Conservation (phyloP, 1,139 yeast genomes). For the Saccharomyces hybrid region DNA sequence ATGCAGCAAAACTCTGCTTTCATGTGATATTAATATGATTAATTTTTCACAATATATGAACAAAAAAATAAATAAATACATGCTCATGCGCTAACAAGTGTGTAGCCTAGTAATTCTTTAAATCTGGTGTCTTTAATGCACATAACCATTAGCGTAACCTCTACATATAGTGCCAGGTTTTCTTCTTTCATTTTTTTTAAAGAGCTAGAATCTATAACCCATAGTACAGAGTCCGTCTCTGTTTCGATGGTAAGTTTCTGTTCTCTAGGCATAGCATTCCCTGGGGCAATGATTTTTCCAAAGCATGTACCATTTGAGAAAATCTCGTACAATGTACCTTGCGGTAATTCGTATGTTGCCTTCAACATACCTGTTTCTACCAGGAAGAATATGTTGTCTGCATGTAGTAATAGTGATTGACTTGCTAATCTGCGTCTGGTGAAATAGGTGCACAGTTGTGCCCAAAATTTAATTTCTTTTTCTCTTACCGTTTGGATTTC, state of each 20-base stretch:
- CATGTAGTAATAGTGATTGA: constrained; percentile 17
- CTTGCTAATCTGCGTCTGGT: constrained; percentile 13
- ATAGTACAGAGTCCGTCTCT: constrained; percentile 55
- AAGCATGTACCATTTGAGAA: constrained; percentile 86
- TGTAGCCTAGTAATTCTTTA: constrained; percentile 62
- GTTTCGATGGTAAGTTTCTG: constrained; percentile 30
- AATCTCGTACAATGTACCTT: constrained; percentile 61
- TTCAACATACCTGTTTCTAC: constrained; percentile 77
- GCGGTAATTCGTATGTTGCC: constrained; percentile 47
- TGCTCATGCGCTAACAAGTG: constrained; percentile 44
- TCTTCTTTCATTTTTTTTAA: constrained; percentile 39
- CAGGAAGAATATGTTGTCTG: constrained; percentile 45
- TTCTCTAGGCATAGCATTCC: constrained; percentile 5
- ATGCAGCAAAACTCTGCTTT: neutral
- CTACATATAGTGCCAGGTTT: constrained; percentile 50
- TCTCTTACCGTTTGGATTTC: constrained; percentile 15
- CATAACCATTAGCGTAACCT: constrained; percentile 57
- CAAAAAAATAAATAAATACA: neutral
- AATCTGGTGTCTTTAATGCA: constrained; percentile 66
- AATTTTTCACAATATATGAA: neutral
- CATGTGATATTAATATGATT: constrained; percentile 2
- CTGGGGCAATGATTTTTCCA: constrained; percentile 41
- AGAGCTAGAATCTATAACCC: constrained; percentile 54
- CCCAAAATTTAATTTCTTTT: constrained; percentile 27
- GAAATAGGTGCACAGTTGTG: constrained; percentile 25